These are phyloP conservation scores for Neocatenulostroma microsporum DNA, from an alignment of 2,329 filamentous ascomycete genomes.

Conservation along the genomic window DNA sequence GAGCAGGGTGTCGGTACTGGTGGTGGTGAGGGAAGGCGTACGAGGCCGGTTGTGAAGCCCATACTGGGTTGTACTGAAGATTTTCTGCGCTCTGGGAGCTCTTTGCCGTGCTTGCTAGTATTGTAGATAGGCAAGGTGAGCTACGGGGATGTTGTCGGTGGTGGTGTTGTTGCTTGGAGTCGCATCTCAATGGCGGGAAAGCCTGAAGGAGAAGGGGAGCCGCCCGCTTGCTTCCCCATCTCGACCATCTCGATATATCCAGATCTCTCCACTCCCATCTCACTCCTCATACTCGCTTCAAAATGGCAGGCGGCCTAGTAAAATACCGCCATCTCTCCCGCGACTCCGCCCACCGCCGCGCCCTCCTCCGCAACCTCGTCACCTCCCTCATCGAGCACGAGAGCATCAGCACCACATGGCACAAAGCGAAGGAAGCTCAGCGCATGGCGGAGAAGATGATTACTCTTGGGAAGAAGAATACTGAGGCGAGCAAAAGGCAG, in stretches of 20 bases:
- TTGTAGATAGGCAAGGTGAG: no score
- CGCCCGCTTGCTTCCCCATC: no score
- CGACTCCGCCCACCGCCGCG: slow-evolving; percentile 77
- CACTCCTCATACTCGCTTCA: no score
- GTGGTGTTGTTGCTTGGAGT: no score
- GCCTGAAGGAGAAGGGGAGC: no score
- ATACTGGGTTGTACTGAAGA: slow-evolving; percentile 31
- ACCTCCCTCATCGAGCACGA: slow-evolving; percentile 91
- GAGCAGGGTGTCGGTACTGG: slow-evolving; percentile 5
- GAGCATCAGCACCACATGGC: slow-evolving; percentile 88
- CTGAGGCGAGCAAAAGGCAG: slow-evolving; percentile 65
- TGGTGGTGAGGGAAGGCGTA: slow-evolving; percentile 23
- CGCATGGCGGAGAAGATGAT: slow-evolving; percentile 88
- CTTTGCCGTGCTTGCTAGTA: no score
- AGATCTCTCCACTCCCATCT: no score
- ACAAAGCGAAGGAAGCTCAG: slow-evolving; percentile 96
- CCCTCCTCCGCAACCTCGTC: slow-evolving; percentile 89
- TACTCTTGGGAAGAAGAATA: slow-evolving; percentile 87
- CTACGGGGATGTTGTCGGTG: no score
- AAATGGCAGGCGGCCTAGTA: slow-evolving; percentile 76
- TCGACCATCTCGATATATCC: no score
- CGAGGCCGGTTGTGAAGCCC: slow-evolving; percentile 48
- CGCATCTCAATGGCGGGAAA: no score
- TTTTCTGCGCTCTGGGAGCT: no score
- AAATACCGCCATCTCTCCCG: slow-evolving; percentile 88